Evolutionary conservation across 805 yeast species (phyloP).

Genomic region (Wickerhamomyces alni): DNA sequence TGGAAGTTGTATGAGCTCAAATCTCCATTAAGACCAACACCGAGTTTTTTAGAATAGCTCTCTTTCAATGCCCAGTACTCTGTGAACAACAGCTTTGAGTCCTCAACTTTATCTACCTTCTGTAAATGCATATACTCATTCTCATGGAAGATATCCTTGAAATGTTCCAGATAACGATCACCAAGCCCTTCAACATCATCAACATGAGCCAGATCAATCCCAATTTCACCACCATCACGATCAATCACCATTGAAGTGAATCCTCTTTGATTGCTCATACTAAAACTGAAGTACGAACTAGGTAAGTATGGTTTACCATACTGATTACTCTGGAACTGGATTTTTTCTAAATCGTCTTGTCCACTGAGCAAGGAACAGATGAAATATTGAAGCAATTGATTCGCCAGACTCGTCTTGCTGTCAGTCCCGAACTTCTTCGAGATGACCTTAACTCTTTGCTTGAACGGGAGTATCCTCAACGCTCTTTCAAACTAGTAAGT

Average conservation of each 20-base stretch:
- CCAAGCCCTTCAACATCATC: slow-evolving; percentile 20
- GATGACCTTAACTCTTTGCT: slow-evolving; percentile 35
- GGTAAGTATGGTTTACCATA: slow-evolving; percentile 54
- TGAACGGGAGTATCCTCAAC: slow-evolving; percentile 39
- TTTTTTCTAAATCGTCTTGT: slow-evolving; percentile 6
- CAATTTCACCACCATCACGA: slow-evolving; percentile 25
- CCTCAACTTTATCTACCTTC: slow-evolving; percentile 4
- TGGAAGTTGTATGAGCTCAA: slow-evolving; percentile 25
- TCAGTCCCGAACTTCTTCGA: slow-evolving; percentile 31
- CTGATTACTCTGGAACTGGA: slow-evolving; percentile 27
- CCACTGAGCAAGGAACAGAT: slow-evolving; percentile 31
- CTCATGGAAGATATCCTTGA: slow-evolving; percentile 35
- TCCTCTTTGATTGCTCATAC: slow-evolving; percentile 53
- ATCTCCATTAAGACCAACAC: slow-evolving; percentile 47
- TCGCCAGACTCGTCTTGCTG: slow-evolving; percentile 35
- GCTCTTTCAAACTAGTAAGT: slow-evolving; percentile 37
- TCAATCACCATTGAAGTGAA: slow-evolving; percentile 39
- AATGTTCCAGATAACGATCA: slow-evolving; percentile 29
- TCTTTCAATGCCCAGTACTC: slow-evolving; percentile 79
- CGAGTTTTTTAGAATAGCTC: slow-evolving; percentile 61
- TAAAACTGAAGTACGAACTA: slow-evolving; percentile 35
- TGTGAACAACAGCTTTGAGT: slow-evolving; percentile 35
- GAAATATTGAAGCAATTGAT: slow-evolving; percentile 38
- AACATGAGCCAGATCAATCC: slow-evolving; percentile 42
- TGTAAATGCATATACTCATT: slow-evolving; percentile 30